Evolutionary conservation across 2,329 filamentous ascomycete species (phyloP).

Genomic region (Cordyceps cicadae): DNA sequence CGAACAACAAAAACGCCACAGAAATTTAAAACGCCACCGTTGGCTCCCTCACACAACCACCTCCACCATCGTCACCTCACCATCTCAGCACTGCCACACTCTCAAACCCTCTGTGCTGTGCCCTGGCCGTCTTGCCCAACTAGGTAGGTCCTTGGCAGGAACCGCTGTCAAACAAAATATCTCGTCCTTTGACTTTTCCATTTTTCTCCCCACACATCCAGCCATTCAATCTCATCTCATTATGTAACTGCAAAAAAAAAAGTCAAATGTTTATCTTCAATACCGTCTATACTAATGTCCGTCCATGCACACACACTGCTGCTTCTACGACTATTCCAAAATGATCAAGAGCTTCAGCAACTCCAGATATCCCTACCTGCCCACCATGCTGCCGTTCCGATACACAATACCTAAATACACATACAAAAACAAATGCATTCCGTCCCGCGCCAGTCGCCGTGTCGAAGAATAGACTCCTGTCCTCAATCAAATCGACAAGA

Average conservation of each 20-base stretch:
- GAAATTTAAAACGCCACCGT: neutral
- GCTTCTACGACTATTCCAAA: neutral
- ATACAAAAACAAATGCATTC: neutral
- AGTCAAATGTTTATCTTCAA: neutral
- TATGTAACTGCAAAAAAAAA: conserved; percentile 1
- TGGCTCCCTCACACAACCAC: neutral
- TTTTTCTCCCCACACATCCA: neutral
- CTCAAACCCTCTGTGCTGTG: too few relatives aligned
- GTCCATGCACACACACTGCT: neutral
- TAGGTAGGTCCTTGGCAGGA: conserved; percentile 1
- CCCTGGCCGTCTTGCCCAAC: neutral
- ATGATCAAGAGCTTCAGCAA: neutral
- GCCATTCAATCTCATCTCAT: neutral
- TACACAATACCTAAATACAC: neutral
- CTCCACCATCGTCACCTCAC: conserved; percentile 1
- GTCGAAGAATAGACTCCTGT: neutral
- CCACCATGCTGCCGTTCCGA: neutral
- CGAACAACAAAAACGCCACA: neutral
- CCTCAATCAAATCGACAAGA: neutral
- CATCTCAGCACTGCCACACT: conserved; percentile 5
- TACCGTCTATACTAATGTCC: conserved; percentile 1
- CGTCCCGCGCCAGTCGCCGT: conserved; percentile 1
- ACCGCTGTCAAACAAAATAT: neutral
- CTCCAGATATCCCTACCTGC: neutral
- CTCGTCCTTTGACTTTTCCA: neutral